Base-by-base conservation (phyloP, 2,329 filamentous ascomycete species). In the Fusarium sp. region DNA sequence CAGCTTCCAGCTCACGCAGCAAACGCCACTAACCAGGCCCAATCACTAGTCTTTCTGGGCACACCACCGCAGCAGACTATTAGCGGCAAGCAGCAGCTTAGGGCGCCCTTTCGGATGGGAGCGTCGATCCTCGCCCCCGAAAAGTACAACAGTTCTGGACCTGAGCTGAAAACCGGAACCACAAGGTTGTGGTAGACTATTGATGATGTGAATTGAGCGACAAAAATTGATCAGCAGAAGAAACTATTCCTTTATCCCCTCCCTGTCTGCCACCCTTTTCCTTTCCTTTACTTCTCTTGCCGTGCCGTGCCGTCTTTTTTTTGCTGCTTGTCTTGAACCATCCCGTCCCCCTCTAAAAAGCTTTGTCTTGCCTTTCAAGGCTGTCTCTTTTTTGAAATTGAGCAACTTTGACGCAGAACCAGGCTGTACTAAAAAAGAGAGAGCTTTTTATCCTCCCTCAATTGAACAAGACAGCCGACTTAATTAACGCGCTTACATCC, bases 1-100 rank as follows among this genome's bases (percentile, higher is more conserved):
- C 20, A 16, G 34, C 46, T 27, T 61, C 42, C 64, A 66, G 64
- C 69, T 61, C 55, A 56, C 44, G 20, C 46, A 59, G 40, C 33
- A 55, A 38, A 61, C 70, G 70, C 70, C 68, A 72, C 70, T 23
- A 61, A 49, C 38, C 64, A 70, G 62, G 62, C 25, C 72, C 66
- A 74, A 74, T 74, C 68, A 74, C 54, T 49, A 60, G 20, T 27
- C 6, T 4, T 20, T 25, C 38, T 53, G 36, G 49, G 59, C 63
- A 58, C 49, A 36, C 58, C 63, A 62, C 29, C 34, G n/a, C 49
- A 54, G 42, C 23, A 53, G 27, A 73, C 62, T 71, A 74, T 68
- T 62, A 71, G 58, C 58, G 69, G 62, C 63, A 65, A 51, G 58
- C 58, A 60, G 56, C 33, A 29, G 20, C 62, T 66, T 46, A 46